Conservation (phyloP, 805 yeast species). For the Saccharomycopsis selenospora region DNA sequence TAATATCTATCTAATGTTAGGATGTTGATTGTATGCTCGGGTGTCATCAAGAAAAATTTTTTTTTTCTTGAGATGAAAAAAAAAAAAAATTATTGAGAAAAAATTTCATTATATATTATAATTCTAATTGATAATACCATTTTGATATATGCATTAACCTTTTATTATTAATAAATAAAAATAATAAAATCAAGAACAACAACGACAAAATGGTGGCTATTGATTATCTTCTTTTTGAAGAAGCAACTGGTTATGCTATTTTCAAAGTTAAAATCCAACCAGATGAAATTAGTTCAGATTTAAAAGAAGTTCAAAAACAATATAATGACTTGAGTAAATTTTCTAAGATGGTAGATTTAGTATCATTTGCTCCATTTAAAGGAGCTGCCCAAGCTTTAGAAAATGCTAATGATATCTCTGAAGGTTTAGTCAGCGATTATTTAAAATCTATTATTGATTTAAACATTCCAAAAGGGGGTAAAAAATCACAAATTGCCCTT, state of each 20-base stretch:
- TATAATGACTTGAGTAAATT: constrained; percentile 78
- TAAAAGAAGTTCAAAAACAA: constrained; percentile 91
- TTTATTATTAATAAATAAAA: too few species aligned
- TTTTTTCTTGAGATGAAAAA: neutral
- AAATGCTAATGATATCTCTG: constrained; percentile 95
- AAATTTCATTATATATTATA: neutral
- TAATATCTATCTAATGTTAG: neutral
- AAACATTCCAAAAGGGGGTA: constrained; percentile 75
- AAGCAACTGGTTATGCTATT: constrained; percentile 96
- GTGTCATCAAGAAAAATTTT: constrained; percentile 6
- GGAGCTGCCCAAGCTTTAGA: constrained; percentile 99
- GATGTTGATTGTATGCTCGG: neutral
- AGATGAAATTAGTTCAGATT: constrained; percentile 86
- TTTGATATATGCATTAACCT: too few species aligned
- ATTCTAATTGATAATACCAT: too few species aligned
- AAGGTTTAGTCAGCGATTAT: constrained; percentile 91
- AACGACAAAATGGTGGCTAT: constrained; percentile 11
- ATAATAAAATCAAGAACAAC: too few species aligned
- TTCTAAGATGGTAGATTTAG: constrained; percentile 87
- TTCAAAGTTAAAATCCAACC: constrained; percentile 91
- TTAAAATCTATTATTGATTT: constrained; percentile 83
- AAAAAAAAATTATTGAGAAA: neutral
- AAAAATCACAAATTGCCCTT: constrained; percentile 59
- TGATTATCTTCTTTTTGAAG: constrained; percentile 92
- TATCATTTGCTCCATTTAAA: constrained; percentile 95